Conservation (phyloP, 768 basidiomycete species). For the Amanita phalloides region DNA sequence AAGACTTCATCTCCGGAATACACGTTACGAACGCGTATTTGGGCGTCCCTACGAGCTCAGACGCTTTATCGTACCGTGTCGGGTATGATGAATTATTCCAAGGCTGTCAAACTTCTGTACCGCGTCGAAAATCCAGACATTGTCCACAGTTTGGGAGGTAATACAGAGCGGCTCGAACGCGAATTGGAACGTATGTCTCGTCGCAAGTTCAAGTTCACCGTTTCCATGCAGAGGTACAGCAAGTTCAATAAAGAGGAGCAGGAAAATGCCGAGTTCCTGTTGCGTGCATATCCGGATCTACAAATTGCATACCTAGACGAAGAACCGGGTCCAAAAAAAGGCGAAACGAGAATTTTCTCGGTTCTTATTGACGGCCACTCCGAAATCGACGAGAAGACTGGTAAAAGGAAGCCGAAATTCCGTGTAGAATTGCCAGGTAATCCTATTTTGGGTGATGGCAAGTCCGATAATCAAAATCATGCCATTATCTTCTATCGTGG, state of each 20-base stretch:
- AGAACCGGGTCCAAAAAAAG: constrained; percentile 80
- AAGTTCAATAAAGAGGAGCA: constrained; percentile 99
- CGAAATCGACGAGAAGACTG: constrained; percentile 80
- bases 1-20: constrained; percentile 98
- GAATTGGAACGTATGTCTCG: constrained; percentile 96
- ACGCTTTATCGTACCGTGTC: constrained; percentile 98
- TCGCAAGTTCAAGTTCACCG: constrained; percentile 95
- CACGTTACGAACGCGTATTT: constrained; percentile 96
- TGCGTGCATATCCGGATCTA: constrained; percentile 96
- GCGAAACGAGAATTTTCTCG: constrained; percentile 85
- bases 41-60: constrained; percentile 97
- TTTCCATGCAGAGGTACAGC: constrained; percentile 98
- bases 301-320: constrained; percentile 99
- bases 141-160: constrained; percentile 92
- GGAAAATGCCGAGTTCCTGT: constrained; percentile 95
- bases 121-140: constrained; percentile 98
- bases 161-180: constrained; percentile 91
- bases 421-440: constrained; percentile 96
- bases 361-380: constrained; percentile 96
- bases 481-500: constrained; percentile 99
- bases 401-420: constrained; percentile 94
- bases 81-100: constrained; percentile 99
- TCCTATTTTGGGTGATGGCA: constrained; percentile 97
- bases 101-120: constrained; percentile 98
- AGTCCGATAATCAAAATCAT: constrained; percentile 99